Conservation (phyloP, 495 filamentous ascomycete genomes). For the Neurospora tetrasperma region DNA sequence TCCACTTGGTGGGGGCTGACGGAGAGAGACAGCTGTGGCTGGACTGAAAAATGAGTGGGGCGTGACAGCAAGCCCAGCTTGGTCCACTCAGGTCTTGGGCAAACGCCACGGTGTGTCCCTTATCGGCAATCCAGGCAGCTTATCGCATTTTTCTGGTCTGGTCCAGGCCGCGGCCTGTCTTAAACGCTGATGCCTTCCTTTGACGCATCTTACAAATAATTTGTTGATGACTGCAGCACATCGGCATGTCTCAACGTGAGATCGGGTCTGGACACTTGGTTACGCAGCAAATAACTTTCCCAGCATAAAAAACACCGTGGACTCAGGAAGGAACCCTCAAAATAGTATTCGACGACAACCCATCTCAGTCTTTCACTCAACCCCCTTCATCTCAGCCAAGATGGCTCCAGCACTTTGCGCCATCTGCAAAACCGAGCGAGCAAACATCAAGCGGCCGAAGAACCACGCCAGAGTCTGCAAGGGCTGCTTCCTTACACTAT, state of each 20-base stretch:
- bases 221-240: background rate
- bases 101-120: background rate
- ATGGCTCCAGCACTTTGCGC: constrained; percentile 55
- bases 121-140: background rate
- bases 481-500: constrained; percentile 71
- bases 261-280: background rate
- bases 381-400: background rate
- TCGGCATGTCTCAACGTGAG: background rate
- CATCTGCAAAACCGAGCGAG: constrained; percentile 63
- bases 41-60: background rate
- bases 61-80: background rate
- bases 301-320: background rate
- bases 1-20: constrained; percentile 4
- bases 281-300: background rate
- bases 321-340: background rate
- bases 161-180: background rate
- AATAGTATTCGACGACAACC: background rate
- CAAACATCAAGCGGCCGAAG: constrained; percentile 86
- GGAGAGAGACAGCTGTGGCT: constrained; percentile 4
- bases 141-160: background rate
- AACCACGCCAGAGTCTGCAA: constrained; percentile 89
- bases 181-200: background rate
- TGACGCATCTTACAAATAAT: background rate
- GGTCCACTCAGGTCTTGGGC: background rate
- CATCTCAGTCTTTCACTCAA: background rate